These are phyloP conservation scores for Fusarium euwallaceae DNA, from an alignment of 2,329 filamentous ascomycete genomes.

Conservation along the genomic window DNA sequence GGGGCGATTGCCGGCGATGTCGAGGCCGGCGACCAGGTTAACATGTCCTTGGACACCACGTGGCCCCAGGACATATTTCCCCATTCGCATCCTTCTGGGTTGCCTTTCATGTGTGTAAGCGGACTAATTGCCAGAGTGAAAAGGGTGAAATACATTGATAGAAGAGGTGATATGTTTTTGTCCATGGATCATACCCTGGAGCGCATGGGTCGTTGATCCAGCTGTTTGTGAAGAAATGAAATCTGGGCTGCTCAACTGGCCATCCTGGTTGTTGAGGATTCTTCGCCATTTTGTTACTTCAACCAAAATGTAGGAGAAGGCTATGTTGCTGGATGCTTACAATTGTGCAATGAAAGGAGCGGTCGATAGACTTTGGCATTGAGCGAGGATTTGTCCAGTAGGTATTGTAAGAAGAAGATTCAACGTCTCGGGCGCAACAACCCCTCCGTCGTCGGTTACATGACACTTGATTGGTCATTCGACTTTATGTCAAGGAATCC, in stretches of 20 bases:
- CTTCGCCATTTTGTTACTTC: neutral
- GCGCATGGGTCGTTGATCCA: constrained; percentile 33
- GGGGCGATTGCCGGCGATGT: constrained; percentile 51
- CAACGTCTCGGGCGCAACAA: neutral
- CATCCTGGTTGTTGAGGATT: neutral
- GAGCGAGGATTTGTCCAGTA: neutral
- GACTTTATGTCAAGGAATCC: neutral
- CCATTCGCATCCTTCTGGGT: constrained; percentile 51
- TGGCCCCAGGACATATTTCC: constrained; percentile 62
- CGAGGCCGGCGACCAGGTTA: constrained; percentile 57
- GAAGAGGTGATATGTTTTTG: constrained; percentile 26
- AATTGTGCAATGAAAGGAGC: neutral
- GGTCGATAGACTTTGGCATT: neutral
- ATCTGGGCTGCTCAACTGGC: neutral
- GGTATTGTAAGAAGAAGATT: neutral
- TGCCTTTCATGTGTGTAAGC: constrained; percentile 32
- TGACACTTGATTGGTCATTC: neutral
- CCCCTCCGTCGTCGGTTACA: neutral
- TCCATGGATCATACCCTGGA: constrained; percentile 23
- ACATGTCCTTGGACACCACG: constrained; percentile 54
- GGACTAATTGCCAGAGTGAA: neutral
- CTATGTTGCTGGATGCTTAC: neutral
- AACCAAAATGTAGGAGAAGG: neutral
- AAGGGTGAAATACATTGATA: constrained; percentile 21
- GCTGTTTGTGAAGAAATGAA: constrained; percentile 2